phyloP scores from a whole-genome alignment of 495 filamentous ascomycete genomes.

The Aspergillus hancockii region DNA sequence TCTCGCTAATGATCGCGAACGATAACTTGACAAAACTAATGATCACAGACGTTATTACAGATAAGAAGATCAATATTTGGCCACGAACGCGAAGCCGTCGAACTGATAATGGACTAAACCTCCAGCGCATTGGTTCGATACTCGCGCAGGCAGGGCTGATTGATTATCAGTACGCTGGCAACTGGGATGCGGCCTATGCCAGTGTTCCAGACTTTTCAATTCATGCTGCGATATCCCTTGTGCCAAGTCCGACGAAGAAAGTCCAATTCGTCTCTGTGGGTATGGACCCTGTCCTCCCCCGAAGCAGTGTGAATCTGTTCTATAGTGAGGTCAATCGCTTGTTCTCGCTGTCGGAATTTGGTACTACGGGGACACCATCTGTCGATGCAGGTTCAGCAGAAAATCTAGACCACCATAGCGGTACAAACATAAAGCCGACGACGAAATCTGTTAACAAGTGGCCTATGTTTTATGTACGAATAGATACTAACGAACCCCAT shows the following conservation, averaged over 20 bases:
- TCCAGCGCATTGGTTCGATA: slow-evolving; percentile 49
- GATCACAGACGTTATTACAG: slow-evolving; percentile 32
- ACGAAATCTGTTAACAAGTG: slow-evolving; percentile 75
- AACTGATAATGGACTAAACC: slow-evolving; percentile 21
- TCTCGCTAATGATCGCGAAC: slow-evolving; percentile 66
- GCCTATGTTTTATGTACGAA: slow-evolving; percentile 87
- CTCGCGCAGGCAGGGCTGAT: slow-evolving; percentile 66
- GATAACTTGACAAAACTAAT: slow-evolving; percentile 33
- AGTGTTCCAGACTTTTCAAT: slow-evolving; percentile 59
- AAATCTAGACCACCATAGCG: background rate
- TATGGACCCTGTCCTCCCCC: slow-evolving; percentile 54
- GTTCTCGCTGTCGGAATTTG: slow-evolving; percentile 79
- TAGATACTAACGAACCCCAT: slow-evolving; percentile 40
- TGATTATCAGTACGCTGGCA: slow-evolving; percentile 45
- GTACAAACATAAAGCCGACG: slow-evolving; percentile 42
- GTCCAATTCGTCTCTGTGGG: slow-evolving; percentile 81
- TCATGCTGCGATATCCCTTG: slow-evolving; percentile 66
- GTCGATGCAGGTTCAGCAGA: slow-evolving; percentile 5
- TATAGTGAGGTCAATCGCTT: slow-evolving; percentile 78
- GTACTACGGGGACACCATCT: slow-evolving; percentile 49
- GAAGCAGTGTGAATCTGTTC: slow-evolving; percentile 61
- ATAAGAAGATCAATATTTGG: slow-evolving; percentile 34
- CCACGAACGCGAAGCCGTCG: slow-evolving; percentile 4
- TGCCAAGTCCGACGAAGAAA: slow-evolving; percentile 68
- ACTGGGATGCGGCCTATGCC: slow-evolving; percentile 71